Conservation (phyloP, 2,329 filamentous ascomycete genomes). For the Pyricularia pennisetigena region DNA sequence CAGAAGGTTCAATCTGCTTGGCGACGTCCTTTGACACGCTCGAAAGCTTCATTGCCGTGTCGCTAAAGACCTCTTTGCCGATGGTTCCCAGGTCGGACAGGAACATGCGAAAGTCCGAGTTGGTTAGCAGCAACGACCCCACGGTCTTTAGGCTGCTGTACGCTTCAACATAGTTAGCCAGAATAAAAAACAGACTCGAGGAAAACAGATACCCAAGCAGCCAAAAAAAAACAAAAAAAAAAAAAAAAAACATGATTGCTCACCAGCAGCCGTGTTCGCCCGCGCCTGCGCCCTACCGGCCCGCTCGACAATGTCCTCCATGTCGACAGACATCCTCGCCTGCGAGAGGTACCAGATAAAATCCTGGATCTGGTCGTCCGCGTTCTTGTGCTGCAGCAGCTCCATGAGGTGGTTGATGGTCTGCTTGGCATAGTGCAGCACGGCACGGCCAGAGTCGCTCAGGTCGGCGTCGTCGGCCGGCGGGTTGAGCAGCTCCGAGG, state of each 20-base stretch:
- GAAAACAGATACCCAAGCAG: slow-evolving; percentile 1
- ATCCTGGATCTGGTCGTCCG: slow-evolving; percentile 77
- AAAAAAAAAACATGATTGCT: slow-evolving; percentile 13
- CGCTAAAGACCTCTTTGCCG: slow-evolving; percentile 74
- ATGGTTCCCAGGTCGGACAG: slow-evolving; percentile 71
- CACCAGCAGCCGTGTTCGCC: slow-evolving; percentile 63
- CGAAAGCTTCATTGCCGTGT: slow-evolving; percentile 73
- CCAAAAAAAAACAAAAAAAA: background rate
- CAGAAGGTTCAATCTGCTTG: slow-evolving; percentile 60
- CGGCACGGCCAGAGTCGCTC: slow-evolving; percentile 64
- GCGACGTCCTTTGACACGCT: slow-evolving; percentile 65
- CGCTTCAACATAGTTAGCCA: slow-evolving; percentile 32
- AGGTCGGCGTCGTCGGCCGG: slow-evolving; percentile 47
- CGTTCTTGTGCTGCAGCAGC: slow-evolving; percentile 75
- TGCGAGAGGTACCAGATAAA: slow-evolving; percentile 78
- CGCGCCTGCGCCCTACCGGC: slow-evolving; percentile 54
- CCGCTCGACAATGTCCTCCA: slow-evolving; percentile 49
- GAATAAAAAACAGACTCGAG: no score
- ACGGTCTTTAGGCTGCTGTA: slow-evolving; percentile 78
- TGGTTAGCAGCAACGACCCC: slow-evolving; percentile 74
- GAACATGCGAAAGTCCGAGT: slow-evolving; percentile 82
- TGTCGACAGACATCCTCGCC: slow-evolving; percentile 60
- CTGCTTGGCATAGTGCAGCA: slow-evolving; percentile 62
- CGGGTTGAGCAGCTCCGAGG: slow-evolving; percentile 69
- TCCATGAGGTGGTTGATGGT: slow-evolving; percentile 75